Evolutionary conservation across 2,329 filamentous ascomycete species (phyloP).

Genomic region (Beauveria varroae): DNA sequence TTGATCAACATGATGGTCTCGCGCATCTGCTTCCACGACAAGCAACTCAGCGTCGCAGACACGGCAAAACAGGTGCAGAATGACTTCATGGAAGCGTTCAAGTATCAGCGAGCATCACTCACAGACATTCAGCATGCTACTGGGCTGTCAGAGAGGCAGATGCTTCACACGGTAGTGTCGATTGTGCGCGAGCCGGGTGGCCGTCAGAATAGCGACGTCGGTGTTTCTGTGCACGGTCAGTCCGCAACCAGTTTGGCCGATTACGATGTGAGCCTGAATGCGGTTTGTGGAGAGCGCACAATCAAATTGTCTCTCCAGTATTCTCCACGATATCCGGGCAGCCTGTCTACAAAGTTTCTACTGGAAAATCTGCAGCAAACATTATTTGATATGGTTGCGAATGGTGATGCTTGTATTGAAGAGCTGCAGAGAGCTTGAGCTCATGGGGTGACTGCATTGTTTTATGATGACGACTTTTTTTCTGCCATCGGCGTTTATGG

Average conservation of each 20-base stretch:
- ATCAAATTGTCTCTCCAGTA: not conserved
- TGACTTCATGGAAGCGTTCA: not conserved
- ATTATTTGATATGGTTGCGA: not conserved
- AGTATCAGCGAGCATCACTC: not conserved
- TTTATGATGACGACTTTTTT: no score
- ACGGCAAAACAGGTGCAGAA: not conserved
- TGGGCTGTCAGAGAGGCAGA: not conserved
- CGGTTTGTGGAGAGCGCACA: not conserved
- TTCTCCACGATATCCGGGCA: not conserved
- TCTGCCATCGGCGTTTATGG: no score
- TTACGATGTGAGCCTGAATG: not conserved
- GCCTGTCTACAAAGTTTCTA: not conserved
- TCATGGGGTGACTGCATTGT: no score
- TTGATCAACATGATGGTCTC: slow-evolving; percentile 18
- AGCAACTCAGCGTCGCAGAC: not conserved
- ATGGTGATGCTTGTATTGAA: not conserved
- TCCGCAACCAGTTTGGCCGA: not conserved
- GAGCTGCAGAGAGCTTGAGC: not conserved
- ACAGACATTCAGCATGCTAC: not conserved
- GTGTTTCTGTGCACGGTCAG: not conserved
- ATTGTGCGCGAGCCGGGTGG: not conserved
- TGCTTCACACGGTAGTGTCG: not conserved
- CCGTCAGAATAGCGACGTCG: not conserved
- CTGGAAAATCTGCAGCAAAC: not conserved
- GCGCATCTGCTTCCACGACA: not conserved